Percentiles rank a stretch among this genome's conserved stretches.
Evolutionary conservation across 495 filamentous ascomycete genomes (phyloP).

Genomic region (Daldinia loculata): DNA sequence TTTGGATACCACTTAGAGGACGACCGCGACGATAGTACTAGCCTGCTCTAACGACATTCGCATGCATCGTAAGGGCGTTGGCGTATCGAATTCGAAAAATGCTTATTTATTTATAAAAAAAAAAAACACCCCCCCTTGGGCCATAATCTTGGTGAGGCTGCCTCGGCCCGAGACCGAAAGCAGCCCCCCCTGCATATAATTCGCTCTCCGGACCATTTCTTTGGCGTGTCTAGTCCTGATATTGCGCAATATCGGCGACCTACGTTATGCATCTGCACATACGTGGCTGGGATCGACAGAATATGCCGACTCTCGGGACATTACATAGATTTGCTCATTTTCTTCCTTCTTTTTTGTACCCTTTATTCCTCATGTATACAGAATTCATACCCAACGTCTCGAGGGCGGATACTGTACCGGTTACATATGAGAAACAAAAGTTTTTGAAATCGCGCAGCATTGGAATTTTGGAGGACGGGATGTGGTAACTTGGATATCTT

Average conservation of each 20-base stretch:
- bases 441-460: conserved; percentile 24
- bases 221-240: conserved; percentile 20
- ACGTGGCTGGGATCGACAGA: conserved; percentile 35
- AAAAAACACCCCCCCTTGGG: not conserved
- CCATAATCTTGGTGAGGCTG: conserved; percentile 39
- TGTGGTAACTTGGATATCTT: not conserved
- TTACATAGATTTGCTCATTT: conserved; percentile 15
- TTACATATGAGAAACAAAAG: conserved; percentile 32
- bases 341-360: conserved; percentile 22
- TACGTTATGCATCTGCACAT: conserved; percentile 40
- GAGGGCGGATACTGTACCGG: conserved; percentile 33
- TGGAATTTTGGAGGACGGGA: conserved; percentile 10
- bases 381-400: conserved; percentile 18
- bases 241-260: conserved; percentile 34
- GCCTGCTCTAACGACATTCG: conserved; percentile 28
- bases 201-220: conserved; percentile 19
- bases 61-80: conserved; percentile 38
- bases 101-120: conserved; percentile 33
- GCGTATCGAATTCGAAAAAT: conserved; percentile 33
- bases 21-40: conserved; percentile 21
- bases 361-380: conserved; percentile 16
- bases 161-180: conserved; percentile 37
- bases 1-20: conserved; percentile 42
- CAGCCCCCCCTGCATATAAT: conserved; percentile 33
- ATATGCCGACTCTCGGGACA: conserved; percentile 27